These are phyloP conservation scores for Pythium rhizo-oryzae DNA, from an alignment of 352 stramenopile species.

Conservation along the genomic window DNA sequence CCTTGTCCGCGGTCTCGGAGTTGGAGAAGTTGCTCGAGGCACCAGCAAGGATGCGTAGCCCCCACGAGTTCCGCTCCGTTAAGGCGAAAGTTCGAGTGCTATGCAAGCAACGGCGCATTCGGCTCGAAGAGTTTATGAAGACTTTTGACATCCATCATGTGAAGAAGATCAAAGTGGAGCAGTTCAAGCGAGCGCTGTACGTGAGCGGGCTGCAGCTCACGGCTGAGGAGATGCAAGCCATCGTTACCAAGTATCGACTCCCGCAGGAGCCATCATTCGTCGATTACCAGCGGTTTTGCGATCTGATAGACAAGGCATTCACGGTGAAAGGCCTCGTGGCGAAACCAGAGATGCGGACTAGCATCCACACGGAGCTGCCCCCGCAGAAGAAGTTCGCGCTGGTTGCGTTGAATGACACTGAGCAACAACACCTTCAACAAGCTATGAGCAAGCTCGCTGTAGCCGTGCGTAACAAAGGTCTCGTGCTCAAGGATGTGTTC, in stretches of 20 bases:
- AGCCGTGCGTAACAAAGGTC: constrained; percentile 74
- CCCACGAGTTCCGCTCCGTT: constrained; percentile 74
- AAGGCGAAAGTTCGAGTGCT: constrained; percentile 80
- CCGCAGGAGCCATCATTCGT: constrained; percentile 63
- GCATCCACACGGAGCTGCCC: constrained; percentile 38
- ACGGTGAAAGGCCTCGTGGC: constrained; percentile 76
- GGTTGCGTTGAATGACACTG: constrained; percentile 32
- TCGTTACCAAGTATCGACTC: constrained; percentile 74
- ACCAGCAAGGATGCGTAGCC: constrained; percentile 53
- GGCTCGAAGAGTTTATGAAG: constrained; percentile 89
- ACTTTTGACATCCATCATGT: constrained; percentile 85
- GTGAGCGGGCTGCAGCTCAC: constrained; percentile 72
- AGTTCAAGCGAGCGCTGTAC: constrained; percentile 83
- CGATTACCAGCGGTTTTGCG: constrained; percentile 82
- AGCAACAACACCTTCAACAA: constrained; percentile 37
- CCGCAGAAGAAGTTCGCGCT: constrained; percentile 40
- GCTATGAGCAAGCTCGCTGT: constrained; percentile 63
- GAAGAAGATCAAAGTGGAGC: constrained; percentile 82
- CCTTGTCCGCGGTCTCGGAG: not conserved
- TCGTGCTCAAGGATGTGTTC: constrained; percentile 89
- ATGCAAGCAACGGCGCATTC: constrained; percentile 84
- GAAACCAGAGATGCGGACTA: constrained; percentile 46
- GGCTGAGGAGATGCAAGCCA: constrained; percentile 47
- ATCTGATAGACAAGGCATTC: constrained; percentile 86
- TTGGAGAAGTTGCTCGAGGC: not conserved